phyloP scores from a whole-genome alignment of 1,284 basidiomycete genomes.

The Tilletia horrida region DNA sequence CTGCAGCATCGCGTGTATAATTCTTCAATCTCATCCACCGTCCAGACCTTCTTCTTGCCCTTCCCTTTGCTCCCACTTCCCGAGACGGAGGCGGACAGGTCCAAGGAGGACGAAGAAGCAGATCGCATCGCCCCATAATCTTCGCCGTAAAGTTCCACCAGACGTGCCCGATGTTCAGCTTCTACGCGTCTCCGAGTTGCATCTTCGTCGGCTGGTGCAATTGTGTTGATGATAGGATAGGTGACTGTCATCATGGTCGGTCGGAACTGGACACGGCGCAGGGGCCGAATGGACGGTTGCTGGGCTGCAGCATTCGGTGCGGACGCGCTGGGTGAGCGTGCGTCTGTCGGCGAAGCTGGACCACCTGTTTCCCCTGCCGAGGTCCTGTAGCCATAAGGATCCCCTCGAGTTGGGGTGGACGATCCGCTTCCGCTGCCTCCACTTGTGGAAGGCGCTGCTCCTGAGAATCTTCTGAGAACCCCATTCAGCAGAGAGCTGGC shows the following conservation, averaged over 20 bases:
- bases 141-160: conserved; percentile 31
- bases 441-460: background rate
- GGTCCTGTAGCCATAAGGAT: background rate
- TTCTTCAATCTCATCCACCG: conserved; percentile 39
- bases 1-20: conserved; percentile 52
- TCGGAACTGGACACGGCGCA: conserved; percentile 50
- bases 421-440: background rate
- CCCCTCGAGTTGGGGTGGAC: background rate
- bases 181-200: conserved; percentile 47
- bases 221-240: conserved; percentile 47
- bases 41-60: conserved; percentile 17
- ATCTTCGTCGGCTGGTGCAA: conserved; percentile 46
- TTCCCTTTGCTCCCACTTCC: conserved; percentile 1
- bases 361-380: background rate
- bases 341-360: background rate
- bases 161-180: conserved; percentile 37
- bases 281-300: conserved; percentile 23
- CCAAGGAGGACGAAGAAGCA: background rate
- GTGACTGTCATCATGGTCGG: conserved; percentile 47
- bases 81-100: too few relatives aligned
- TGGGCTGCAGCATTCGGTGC: background rate
- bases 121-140: conserved; percentile 33
- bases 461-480: conserved; percentile 14
- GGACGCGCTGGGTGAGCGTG: background rate
- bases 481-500: background rate